Evolutionary conservation across 2,329 filamentous ascomycete genomes (phyloP).

Genomic region (Ophiostoma tasmaniense): DNA sequence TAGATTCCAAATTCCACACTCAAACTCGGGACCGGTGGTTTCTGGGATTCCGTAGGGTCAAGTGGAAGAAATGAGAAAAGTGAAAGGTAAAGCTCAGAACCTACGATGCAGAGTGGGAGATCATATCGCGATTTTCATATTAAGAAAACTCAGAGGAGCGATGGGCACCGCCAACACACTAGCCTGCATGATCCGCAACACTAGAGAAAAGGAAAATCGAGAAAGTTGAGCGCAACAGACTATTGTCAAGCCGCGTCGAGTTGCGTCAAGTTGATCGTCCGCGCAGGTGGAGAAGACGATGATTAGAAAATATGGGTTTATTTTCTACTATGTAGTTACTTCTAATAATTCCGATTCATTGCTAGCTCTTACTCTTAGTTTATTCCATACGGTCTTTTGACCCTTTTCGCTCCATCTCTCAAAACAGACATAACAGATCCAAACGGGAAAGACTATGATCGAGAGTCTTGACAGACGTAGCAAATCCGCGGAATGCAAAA

Average conservation of each 20-base stretch:
- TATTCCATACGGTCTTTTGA: neutral
- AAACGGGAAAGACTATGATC: neutral
- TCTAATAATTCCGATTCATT: neutral
- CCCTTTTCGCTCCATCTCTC: neutral
- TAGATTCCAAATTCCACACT: neutral
- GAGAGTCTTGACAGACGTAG: neutral
- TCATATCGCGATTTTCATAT: neutral
- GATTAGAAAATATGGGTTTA: neutral
- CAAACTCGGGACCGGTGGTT: neutral
- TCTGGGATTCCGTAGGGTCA: neutral
- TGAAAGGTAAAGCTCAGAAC: neutral
- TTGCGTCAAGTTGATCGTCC: slow-evolving; percentile 1
- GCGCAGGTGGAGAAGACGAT: neutral
- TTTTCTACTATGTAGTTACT: neutral
- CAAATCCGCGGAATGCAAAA: neutral
- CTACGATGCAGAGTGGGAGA: too few relatives aligned
- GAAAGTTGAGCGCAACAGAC: neutral
- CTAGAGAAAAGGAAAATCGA: neutral
- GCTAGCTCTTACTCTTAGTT: neutral
- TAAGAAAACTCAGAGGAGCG: neutral
- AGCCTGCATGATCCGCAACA: neutral
- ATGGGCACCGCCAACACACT: neutral
- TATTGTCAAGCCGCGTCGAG: neutral
- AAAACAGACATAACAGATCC: neutral
- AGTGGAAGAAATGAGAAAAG: neutral